Evolutionary conservation across 345 rosid species (phyloP), one percentile per base, ranked within the genome.

Genomic region (Isatis tinctoria): DNA sequence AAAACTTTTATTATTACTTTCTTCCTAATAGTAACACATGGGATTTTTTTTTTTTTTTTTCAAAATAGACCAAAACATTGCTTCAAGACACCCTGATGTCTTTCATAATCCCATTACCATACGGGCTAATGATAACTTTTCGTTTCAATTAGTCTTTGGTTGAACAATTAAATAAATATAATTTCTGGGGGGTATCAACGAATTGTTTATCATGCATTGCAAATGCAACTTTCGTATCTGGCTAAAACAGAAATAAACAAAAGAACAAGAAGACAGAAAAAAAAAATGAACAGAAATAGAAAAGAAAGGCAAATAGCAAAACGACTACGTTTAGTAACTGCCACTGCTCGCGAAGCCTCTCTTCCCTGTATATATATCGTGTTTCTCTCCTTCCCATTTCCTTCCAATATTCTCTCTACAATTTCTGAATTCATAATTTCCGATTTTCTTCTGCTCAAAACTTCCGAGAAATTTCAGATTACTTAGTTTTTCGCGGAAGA

Each of bases 31-130:
- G 10, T 26, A 54, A 54, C 28, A 14, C 36, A 27, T 14, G 28
- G 10, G 10, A 26, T 27, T 8, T 28, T 30, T 18, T 57, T n/a
- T 32, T 27, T 8, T 28, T 30, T 18, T 57, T n/a, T 32, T 5
- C 10, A 24, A 24, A 35, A 27, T 51, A 20, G 18, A 47, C 72
- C 60, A 26, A 56, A 67, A 67, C 79, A 51, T 67, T 67, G 48
- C 63, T 75, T 60, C 58, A 67, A 68, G 74, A 40, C 53, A 67
- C 74, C 49, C 36, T 28, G 17, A 60, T 66, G 53, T 37, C 20
- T 57, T 33, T 43, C 4, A 65, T 47, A 24, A 65, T 66, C 47
- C 67, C 22, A 6, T 28, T 59, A 58, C 27, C 33, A 74, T 27
- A 28, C 22, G 27, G 5, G 51, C 10, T 57, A 20, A 67, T 48